phyloP scores from a whole-genome alignment of 768 basidiomycete genomes.

The Lentinula boryana region DNA sequence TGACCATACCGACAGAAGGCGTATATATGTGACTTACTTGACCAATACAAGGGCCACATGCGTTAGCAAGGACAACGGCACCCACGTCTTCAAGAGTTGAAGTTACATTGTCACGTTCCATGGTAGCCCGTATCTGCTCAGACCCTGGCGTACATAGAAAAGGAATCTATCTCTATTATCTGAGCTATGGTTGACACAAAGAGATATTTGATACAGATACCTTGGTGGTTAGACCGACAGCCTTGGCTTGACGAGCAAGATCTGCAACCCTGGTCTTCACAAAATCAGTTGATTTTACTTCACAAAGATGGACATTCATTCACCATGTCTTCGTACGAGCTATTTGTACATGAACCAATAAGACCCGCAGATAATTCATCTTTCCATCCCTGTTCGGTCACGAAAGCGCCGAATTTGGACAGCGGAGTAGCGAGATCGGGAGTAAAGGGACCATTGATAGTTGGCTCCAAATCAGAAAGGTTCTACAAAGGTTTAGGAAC shows the following conservation, averaged over 20 bases:
- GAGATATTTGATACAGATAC: slow-evolving; percentile 27
- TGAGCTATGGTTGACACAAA: not conserved
- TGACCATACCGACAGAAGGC: not conserved
- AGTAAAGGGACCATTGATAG: slow-evolving; percentile 95
- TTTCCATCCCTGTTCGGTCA: slow-evolving; percentile 87
- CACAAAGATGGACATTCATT: slow-evolving; percentile 6
- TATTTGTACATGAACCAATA: slow-evolving; percentile 99
- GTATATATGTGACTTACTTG: slow-evolving; percentile 44
- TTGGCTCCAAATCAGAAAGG: slow-evolving; percentile 83
- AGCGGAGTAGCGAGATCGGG: slow-evolving; percentile 94
- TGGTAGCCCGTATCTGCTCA: slow-evolving; percentile 95
- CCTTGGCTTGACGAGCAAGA: slow-evolving; percentile 83
- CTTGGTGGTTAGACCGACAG: slow-evolving; percentile 74
- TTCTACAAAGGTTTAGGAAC: slow-evolving; percentile 43
- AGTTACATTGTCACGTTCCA: slow-evolving; percentile 91
- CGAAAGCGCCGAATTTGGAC: slow-evolving; percentile 77
- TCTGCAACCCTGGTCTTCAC: slow-evolving; percentile 84
- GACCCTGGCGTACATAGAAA: slow-evolving; percentile 89
- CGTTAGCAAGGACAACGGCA: slow-evolving; percentile 93
- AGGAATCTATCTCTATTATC: slow-evolving; percentile 45
- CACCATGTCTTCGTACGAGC: slow-evolving; percentile 95
- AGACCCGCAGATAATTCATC: slow-evolving; percentile 86
- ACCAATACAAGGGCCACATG: slow-evolving; percentile 98
- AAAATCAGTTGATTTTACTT: not conserved
- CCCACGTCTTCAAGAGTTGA: slow-evolving; percentile 79